phyloP scores from a whole-genome alignment of 2,329 filamentous ascomycete genomes.

The Fusarium burgessii region DNA sequence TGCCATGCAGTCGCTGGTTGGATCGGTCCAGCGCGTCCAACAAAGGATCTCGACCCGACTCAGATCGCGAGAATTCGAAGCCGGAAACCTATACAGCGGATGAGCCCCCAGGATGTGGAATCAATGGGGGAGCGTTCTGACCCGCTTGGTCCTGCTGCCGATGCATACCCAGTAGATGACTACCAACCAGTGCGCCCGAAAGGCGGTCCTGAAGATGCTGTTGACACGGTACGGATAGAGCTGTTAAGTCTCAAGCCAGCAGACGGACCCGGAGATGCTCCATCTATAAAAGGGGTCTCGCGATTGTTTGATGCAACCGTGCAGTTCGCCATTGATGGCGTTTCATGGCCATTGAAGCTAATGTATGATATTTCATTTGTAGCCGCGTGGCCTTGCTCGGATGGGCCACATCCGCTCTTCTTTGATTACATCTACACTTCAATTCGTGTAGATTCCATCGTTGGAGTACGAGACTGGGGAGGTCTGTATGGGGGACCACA shows the following conservation, averaged over 20 bases:
- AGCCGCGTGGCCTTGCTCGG: constrained; percentile 72
- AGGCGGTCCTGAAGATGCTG: constrained; percentile 66
- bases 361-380: constrained; percentile 75
- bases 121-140: constrained; percentile 76
- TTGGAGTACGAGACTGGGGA: constrained; percentile 75
- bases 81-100: constrained; percentile 65
- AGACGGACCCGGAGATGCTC: constrained; percentile 42
- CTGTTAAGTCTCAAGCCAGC: constrained; percentile 69
- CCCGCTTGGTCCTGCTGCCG: constrained; percentile 73
- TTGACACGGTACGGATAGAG: constrained; percentile 77
- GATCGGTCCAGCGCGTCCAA: constrained; percentile 78
- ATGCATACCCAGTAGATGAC: constrained; percentile 73
- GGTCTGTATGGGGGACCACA: constrained; percentile 53
- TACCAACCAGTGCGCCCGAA: constrained; percentile 70
- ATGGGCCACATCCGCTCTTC: constrained; percentile 76
- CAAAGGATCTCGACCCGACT: constrained; percentile 72
- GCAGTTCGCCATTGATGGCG: constrained; percentile 72
- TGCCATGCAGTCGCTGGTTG: constrained; percentile 78
- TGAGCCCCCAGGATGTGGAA: constrained; percentile 70
- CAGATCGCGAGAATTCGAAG: constrained; percentile 78
- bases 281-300: constrained; percentile 50
- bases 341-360: constrained; percentile 72
- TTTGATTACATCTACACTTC: constrained; percentile 74
- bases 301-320: constrained; percentile 70
- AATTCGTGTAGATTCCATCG: constrained; percentile 73